A percentile compares a stretch with the other conserved stretches of the same genome.
These are phyloP conservation scores for Termitomyces sp. DNA, from an alignment of 768 basidiomycete genomes.

Conservation along the genomic window DNA sequence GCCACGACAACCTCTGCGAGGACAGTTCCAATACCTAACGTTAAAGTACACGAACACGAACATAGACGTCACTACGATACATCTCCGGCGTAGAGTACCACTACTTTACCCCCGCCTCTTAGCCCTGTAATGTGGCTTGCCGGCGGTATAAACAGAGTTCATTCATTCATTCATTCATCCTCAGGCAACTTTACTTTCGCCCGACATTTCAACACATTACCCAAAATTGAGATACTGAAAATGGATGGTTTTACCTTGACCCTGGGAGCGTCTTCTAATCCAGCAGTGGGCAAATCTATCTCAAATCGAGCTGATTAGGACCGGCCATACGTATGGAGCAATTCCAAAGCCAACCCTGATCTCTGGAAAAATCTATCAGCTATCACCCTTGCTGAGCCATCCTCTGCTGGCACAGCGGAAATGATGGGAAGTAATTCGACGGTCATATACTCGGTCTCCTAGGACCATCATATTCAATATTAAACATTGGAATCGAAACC, in stretches of 20 bases:
- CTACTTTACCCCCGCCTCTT: too few relatives aligned
- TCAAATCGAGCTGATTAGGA: background rate
- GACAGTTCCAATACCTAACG: too few relatives aligned
- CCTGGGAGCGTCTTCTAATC: background rate
- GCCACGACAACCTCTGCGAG: too few relatives aligned
- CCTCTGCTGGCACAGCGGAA: background rate
- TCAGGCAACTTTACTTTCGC: background rate
- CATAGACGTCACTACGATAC: too few relatives aligned
- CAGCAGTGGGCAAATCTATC: background rate
- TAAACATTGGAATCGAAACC: too few relatives aligned
- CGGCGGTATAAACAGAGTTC: too few relatives aligned
- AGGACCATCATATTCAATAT: background rate
- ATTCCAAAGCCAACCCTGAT: background rate
- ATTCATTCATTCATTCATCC: too few relatives aligned
- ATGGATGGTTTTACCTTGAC: background rate
- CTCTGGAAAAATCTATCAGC: background rate
- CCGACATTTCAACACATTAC: background rate
- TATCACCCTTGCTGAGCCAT: background rate
- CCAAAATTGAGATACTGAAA: background rate
- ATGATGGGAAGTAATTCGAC: background rate
- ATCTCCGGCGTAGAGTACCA: too few relatives aligned
- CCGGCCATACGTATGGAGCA: background rate
- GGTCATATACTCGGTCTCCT: background rate
- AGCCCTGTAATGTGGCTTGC: too few relatives aligned
- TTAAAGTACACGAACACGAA: too few relatives aligned